Evolutionary conservation across 352 stramenopile genomes (phyloP).

Genomic region (Globisporangium nagaii): DNA sequence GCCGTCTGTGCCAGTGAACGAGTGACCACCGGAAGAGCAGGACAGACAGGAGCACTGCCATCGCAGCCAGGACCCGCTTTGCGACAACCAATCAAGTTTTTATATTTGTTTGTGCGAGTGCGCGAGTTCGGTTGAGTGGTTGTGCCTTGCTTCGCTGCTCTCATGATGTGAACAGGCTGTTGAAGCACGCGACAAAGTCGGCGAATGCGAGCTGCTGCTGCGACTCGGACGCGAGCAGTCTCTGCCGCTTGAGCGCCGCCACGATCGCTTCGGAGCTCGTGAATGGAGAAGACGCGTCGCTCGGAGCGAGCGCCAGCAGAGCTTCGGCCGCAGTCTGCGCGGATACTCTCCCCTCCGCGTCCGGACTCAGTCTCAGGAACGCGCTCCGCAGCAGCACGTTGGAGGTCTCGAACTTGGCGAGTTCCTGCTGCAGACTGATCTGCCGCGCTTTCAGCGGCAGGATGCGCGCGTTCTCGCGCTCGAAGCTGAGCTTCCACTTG

Average conservation of each 20-base stretch:
- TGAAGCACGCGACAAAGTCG: slow-evolving; percentile 29
- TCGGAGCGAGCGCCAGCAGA: slow-evolving; percentile 18
- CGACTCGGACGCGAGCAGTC: background rate
- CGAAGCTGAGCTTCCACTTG: slow-evolving; percentile 30
- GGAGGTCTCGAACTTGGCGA: slow-evolving; percentile 18
- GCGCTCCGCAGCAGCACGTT: slow-evolving; percentile 26
- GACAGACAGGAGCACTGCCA: background rate
- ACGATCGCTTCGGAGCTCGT: slow-evolving; percentile 9
- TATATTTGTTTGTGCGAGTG: slow-evolving; percentile 7
- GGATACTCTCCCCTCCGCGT: slow-evolving; percentile 8
- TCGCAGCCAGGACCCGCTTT: background rate
- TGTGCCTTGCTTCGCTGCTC: background rate
- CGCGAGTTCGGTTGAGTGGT: background rate
- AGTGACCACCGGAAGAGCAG: background rate
- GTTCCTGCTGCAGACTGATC: slow-evolving; percentile 13
- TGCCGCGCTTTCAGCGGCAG: slow-evolving; percentile 31
- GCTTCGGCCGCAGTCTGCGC: slow-evolving; percentile 10
- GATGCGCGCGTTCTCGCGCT: slow-evolving; percentile 43
- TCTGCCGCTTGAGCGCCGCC: slow-evolving; percentile 6
- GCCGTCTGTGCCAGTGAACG: background rate
- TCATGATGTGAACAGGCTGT: slow-evolving; percentile 21
- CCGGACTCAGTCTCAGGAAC: slow-evolving; percentile 22
- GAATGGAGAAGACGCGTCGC: background rate
- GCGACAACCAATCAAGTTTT: slow-evolving; percentile 5
- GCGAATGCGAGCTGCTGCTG: slow-evolving; percentile 17